Base-by-base conservation (phyloP, 2,329 filamentous ascomycete genomes). In the Massarina eburnea region DNA sequence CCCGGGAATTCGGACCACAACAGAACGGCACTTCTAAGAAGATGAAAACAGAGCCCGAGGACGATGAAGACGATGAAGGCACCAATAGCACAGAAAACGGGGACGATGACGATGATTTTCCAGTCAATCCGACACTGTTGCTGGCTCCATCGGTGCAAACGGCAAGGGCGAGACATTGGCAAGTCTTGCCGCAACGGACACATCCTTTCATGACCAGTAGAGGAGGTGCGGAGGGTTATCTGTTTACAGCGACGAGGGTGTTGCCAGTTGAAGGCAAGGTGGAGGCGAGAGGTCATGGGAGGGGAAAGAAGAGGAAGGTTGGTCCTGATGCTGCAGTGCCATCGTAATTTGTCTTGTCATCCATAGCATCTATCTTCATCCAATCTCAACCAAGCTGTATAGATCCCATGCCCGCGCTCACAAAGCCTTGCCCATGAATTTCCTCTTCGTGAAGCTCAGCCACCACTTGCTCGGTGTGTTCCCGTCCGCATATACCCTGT, bases 391-490 rank as follows among this genome's bases (percentile, higher is more conserved):
- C 10, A 3, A 27, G 19, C 21, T 39, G 22, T 6, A 17, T 21
- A 3, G n/a, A 21, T 32, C 30, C 15, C 12, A 19, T 15, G 15
- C 38, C 15, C 26, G 9, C 32, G n/a, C 29, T 33, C 41, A 70
- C 58, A 71, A 58, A 17, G 73, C 66, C 83, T 97, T 97, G 71
- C 91, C 91, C 94, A 99, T 97, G 70, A 99, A 99, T 83, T 96
- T 96, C 76, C 94, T 86, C 85, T 97, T 97, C 43, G 89, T 89
- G 71, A 96, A 99, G 79, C 94, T 97, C 71, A 99, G 75, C 94
- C 94, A 99, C 89, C 92, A 97, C 46, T 85, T 84, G 55, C 74
- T 89, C 72, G 78, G 91, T 73, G 67, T 82, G 72, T 71, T 68
- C 21, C 75, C 81, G 55, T 91, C 91, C 44, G 88, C 86, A 70